Evolutionary conservation across 495 filamentous ascomycete species (phyloP).

Genomic region (Hyaloscypha hepaticicola): DNA sequence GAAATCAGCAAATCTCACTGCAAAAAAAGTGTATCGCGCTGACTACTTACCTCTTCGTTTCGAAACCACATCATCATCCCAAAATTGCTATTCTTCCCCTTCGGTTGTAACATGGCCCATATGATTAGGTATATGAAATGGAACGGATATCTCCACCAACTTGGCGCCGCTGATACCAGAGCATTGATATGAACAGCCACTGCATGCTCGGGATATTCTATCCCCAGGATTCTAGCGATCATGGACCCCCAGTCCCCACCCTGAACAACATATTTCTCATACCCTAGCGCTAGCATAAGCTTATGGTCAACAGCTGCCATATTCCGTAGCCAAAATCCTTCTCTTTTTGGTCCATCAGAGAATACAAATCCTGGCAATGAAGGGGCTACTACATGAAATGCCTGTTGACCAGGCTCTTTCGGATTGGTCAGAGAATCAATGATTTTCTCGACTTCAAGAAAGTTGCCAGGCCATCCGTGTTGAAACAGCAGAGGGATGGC

Average conservation of each 20-base stretch:
- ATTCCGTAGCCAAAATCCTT: conserved; percentile 54
- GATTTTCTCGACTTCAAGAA: conserved; percentile 65
- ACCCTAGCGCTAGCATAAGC: conserved; percentile 65
- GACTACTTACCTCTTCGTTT: conserved; percentile 21
- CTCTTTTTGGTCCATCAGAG: conserved; percentile 33
- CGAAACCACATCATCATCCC: conserved; percentile 34
- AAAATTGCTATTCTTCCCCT: conserved; percentile 11
- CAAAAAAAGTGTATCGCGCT: not conserved
- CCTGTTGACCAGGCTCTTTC: conserved; percentile 38
- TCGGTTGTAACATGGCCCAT: conserved; percentile 19
- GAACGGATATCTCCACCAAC: conserved; percentile 19
- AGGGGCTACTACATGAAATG: conserved; percentile 66
- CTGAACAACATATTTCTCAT: conserved; percentile 63
- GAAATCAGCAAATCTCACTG: not conserved
- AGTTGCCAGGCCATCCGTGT: conserved; percentile 68
- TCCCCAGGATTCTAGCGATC: conserved; percentile 56
- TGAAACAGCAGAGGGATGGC: conserved; percentile 59
- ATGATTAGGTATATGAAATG: conserved; percentile 11
- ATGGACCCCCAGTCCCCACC: conserved; percentile 70
- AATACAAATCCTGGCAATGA: conserved; percentile 71
- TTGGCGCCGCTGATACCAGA: conserved; percentile 8
- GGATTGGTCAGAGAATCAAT: conserved; percentile 54
- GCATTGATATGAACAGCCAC: conserved; percentile 55
- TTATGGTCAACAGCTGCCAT: conserved; percentile 59
- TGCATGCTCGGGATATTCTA: conserved; percentile 53